Evolutionary conservation across 805 yeast genomes (phyloP), one percentile per base, ranked within the genome.

Genomic region (Scheffersomyces lignosus): DNA sequence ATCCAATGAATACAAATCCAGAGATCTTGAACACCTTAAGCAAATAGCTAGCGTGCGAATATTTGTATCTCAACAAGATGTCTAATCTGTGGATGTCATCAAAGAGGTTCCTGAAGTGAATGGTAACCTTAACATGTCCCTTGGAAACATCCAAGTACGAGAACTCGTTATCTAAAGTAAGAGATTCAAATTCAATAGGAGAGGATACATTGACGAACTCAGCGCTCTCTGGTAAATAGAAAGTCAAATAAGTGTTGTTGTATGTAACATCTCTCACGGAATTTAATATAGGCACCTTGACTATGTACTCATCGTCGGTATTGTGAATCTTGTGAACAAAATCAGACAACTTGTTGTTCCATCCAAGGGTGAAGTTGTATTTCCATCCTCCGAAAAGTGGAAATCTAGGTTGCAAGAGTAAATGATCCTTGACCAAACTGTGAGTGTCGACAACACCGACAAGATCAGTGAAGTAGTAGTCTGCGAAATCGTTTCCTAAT

Each of bases 341-440:
- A 30, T 77, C 64, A 12, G 65, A 52, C 28, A 90, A 62, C 15
- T 71, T 65, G 45, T 79, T 76, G 33, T 82, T 78, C 96, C 96
- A 93, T n/a, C 98, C 98, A 49, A 91, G 62, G 15, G 98, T 93
- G 71, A 87, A 93, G 64, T 91, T 88, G 64, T 88, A 91, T 52
- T 81, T 75, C 99, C 99, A 93, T 29, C 90, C 95, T 33, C 99
- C 99, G 62, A 87, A 86, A 5, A 93, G 59, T n/a, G 99, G 99
- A 70, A 71, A 93, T 60, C 99, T 77, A 38, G 98, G 98, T 53
- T 75, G 78, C 46, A 93, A 60, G 24, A 81, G 66, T 32, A 87
- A 64, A 42, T 65, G 62, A 29, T 73, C 61, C 28, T 62, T 62
- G 3, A 64, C 54, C 17, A 65, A 43, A 43, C 69, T 67, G 33